Conservation (phyloP, 805 yeast species). For the Saccharomycodes ludwigii region DNA sequence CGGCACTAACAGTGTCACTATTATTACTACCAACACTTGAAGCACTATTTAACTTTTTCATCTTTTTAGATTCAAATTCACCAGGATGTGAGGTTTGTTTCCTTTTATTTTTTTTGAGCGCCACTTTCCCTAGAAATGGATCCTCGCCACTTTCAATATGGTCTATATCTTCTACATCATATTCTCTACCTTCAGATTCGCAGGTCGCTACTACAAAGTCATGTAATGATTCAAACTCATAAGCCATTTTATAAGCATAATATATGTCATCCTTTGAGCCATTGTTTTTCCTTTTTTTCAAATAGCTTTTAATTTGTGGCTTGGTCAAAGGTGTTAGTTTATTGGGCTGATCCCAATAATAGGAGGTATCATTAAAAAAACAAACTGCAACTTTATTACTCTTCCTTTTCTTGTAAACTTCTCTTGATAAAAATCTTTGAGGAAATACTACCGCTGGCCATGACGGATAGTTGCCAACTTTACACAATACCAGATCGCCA, state of each 20-base stretch:
- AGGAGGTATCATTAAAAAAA: slow-evolving; percentile 24
- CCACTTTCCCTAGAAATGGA: slow-evolving; percentile 15
- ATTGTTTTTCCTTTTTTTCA: slow-evolving; percentile 9
- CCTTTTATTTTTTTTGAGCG: slow-evolving; percentile 4
- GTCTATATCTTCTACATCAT: slow-evolving; percentile 9
- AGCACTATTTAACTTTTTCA: too few relatives aligned
- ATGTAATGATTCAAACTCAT: slow-evolving; percentile 12
- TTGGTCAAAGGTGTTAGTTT: slow-evolving; percentile 12
- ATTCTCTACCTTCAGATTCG: slow-evolving; percentile 14
- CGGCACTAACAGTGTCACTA: too few relatives aligned
- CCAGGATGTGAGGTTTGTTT: too few relatives aligned
- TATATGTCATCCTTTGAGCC: slow-evolving; percentile 13
- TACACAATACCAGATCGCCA: slow-evolving; percentile 23
- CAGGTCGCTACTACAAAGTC: slow-evolving; percentile 16
- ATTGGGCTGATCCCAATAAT: slow-evolving; percentile 23
- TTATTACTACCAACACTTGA: too few relatives aligned
- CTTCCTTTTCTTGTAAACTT: slow-evolving; percentile 17
- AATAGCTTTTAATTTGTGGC: slow-evolving; percentile 10
- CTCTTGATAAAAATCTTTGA: slow-evolving; percentile 18
- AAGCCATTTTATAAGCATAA: slow-evolving; percentile 20
- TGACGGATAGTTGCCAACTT: slow-evolving; percentile 24
- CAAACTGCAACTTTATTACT: slow-evolving; percentile 20
- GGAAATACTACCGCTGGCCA: slow-evolving; percentile 27
- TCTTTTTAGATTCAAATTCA: too few relatives aligned
- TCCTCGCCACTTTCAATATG: slow-evolving; percentile 16